Evolutionary conservation across 2,329 filamentous ascomycete genomes (phyloP).

Genomic region (Penicillium fuscoglaucum): DNA sequence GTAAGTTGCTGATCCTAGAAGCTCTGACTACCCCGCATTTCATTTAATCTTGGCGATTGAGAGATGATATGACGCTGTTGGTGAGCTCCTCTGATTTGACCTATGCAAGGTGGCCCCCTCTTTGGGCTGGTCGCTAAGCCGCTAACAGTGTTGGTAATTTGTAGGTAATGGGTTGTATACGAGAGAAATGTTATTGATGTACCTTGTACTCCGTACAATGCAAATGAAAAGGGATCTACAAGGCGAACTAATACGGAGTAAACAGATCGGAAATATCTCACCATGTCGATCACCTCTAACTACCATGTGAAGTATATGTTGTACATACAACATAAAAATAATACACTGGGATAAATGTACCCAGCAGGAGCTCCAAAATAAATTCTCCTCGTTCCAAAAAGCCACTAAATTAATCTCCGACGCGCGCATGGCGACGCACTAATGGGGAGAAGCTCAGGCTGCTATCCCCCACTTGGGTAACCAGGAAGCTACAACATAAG

Average conservation of each 20-base stretch:
- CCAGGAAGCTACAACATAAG: not conserved
- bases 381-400: not conserved
- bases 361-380: not conserved
- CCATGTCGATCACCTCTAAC: not conserved
- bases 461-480: not conserved
- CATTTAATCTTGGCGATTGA: not conserved
- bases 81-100: slow-evolving; percentile 1
- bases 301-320: not conserved
- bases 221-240: not conserved
- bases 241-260: too few species aligned
- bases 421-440: slow-evolving; percentile 10
- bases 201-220: not conserved
- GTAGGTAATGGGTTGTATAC: not conserved
- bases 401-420: slow-evolving; percentile 14
- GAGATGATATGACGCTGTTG: not conserved
- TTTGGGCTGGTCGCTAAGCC: not conserved
- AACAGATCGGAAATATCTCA: not conserved
- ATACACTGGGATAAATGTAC: not conserved
- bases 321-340: not conserved
- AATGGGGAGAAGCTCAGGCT: not conserved
- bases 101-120: not conserved
- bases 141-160: not conserved
- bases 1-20: not conserved
- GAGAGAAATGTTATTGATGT: not conserved
- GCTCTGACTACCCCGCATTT: slow-evolving; percentile 9